Evolutionary conservation across 768 basidiomycete genomes (phyloP).

Genomic region (Dioszegia hungarica): DNA sequence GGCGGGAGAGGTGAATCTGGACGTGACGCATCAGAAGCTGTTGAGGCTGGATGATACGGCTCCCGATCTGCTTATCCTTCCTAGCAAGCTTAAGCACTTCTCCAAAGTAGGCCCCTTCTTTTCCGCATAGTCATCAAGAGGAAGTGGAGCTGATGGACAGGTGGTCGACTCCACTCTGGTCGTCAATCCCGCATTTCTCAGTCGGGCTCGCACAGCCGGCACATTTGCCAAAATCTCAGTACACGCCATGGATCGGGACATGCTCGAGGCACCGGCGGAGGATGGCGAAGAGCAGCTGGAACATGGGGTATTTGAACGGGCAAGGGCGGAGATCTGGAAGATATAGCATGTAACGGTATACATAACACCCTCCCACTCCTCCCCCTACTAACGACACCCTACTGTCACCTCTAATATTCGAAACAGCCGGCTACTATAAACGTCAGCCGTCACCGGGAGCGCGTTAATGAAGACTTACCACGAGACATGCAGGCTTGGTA

Average conservation of each 20-base stretch:
- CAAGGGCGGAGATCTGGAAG: conserved; percentile 51
- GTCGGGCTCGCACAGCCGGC: conserved; percentile 47
- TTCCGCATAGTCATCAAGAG: background rate
- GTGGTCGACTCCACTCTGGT: conserved; percentile 68
- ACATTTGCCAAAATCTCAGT: conserved; percentile 51
- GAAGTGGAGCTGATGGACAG: conserved; percentile 51
- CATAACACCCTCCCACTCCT: too few relatives aligned
- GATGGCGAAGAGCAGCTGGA: conserved; percentile 34
- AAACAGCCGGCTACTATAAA: too few relatives aligned
- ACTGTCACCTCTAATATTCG: too few relatives aligned
- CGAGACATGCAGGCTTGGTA: too few relatives aligned
- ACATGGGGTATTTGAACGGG: conserved; percentile 49
- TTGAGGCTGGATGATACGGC: conserved; percentile 56
- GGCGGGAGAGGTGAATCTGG: conserved; percentile 77
- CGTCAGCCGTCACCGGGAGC: too few relatives aligned
- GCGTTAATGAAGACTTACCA: too few relatives aligned
- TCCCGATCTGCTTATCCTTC: conserved; percentile 80
- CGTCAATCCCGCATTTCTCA: conserved; percentile 79
- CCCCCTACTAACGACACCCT: too few relatives aligned
- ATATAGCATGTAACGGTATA: conserved; percentile 31
- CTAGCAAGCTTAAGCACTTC: conserved; percentile 85
- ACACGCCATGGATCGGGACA: conserved; percentile 44
- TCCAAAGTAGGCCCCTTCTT: conserved; percentile 60
- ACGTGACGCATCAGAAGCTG: conserved; percentile 68
- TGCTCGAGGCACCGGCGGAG: conserved; percentile 29